These are phyloP conservation scores for Schizonepeta tenuifolia DNA, from an alignment of 257 asterid species.

Conservation along the genomic window DNA sequence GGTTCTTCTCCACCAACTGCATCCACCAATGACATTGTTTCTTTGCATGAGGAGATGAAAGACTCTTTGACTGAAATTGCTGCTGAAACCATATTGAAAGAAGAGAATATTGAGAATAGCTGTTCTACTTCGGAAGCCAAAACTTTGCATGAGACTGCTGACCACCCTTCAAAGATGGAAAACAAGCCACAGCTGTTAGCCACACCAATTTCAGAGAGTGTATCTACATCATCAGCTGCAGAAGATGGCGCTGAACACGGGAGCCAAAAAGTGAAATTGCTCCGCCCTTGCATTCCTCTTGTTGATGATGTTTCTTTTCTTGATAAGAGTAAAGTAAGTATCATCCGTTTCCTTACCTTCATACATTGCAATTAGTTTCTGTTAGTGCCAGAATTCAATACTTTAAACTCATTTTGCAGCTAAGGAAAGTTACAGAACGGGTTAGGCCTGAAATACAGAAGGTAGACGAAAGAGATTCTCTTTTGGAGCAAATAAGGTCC, in stretches of 20 bases:
- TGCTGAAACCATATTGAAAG: slow-evolving; percentile 38
- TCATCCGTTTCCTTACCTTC: slow-evolving; percentile 1
- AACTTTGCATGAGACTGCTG: slow-evolving; percentile 29
- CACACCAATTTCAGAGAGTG: slow-evolving; percentile 42
- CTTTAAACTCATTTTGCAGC: slow-evolving; percentile 54
- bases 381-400: slow-evolving; percentile 29
- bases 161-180: slow-evolving; percentile 34
- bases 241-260: slow-evolving; percentile 51
- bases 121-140: slow-evolving; percentile 40
- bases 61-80: slow-evolving; percentile 35
- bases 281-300: slow-evolving; percentile 68
- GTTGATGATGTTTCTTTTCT: slow-evolving; percentile 66
- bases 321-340: slow-evolving; percentile 82
- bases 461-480: slow-evolving; percentile 75
- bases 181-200: slow-evolving; percentile 32
- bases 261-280: slow-evolving; percentile 51
- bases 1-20: slow-evolving; percentile 39
- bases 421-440: slow-evolving; percentile 76
- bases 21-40: slow-evolving; percentile 19
- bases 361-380: slow-evolving; percentile 21
- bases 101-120: slow-evolving; percentile 36
- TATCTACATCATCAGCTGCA: slow-evolving; percentile 43
- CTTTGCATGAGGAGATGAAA: slow-evolving; percentile 41
- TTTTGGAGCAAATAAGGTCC: slow-evolving; percentile 83
- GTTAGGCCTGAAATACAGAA: slow-evolving; percentile 52